Conservation (phyloP, 371 early-diverging fungal genomes). For the Mortierella sp. region DNA sequence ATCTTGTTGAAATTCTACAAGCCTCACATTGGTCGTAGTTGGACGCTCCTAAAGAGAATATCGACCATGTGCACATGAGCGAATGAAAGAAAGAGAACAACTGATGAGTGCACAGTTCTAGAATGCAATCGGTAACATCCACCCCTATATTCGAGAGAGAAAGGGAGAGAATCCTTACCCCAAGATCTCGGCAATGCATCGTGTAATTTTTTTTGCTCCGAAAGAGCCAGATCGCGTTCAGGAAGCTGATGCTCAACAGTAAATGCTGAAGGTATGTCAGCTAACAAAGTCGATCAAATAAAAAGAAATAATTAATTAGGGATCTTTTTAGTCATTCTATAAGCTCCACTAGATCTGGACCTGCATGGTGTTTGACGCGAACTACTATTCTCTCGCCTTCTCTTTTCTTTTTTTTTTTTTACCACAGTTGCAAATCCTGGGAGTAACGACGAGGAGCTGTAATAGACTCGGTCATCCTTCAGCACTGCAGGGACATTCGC, state of each 20-base stretch:
- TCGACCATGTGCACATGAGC: not conserved
- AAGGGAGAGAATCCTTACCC: not conserved
- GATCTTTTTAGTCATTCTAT: too few relatives aligned
- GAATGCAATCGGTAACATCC: too few relatives aligned
- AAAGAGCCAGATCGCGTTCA: slow-evolving; percentile 43
- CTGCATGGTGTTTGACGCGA: too few relatives aligned
- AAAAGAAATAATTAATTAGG: too few relatives aligned
- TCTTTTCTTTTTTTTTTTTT: too few relatives aligned
- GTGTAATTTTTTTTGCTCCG: slow-evolving; percentile 42
- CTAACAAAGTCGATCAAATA: too few relatives aligned
- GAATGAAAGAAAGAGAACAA: too few relatives aligned
- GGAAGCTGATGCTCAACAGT: slow-evolving; percentile 31
- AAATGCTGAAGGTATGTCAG: slow-evolving; percentile 27
- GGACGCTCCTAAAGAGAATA: slow-evolving; percentile 23
- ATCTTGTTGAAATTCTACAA: slow-evolving; percentile 36
- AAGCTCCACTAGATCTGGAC: too few relatives aligned
- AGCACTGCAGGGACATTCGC: slow-evolving; percentile 29
- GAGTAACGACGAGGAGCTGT: slow-evolving; percentile 18
- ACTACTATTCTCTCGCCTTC: too few relatives aligned
- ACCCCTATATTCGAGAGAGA: not conserved
- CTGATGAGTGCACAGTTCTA: too few relatives aligned
- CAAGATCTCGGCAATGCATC: slow-evolving; percentile 21
- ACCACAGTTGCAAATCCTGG: slow-evolving; percentile 34
- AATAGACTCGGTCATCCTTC: slow-evolving; percentile 17
- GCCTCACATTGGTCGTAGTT: slow-evolving; percentile 14